These are phyloP conservation scores for Dendrobium chrysotoxum DNA, from an alignment of 106 monocot genomes.

Conservation along the genomic window DNA sequence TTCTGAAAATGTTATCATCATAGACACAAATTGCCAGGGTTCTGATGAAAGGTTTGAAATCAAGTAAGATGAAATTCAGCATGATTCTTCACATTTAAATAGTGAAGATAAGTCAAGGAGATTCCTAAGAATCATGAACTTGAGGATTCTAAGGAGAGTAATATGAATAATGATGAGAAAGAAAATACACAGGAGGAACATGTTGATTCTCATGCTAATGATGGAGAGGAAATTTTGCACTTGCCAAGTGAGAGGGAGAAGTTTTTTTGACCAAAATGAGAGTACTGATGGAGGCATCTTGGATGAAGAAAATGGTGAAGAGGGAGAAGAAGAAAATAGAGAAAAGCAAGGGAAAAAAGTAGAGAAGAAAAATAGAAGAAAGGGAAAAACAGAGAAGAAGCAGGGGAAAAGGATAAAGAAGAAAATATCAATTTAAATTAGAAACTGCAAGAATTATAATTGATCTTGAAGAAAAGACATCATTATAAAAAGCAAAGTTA, in stretches of 20 bases:
- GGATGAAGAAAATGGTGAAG: not conserved
- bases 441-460: too few relatives aligned
- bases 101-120: not conserved
- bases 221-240: conserved; percentile 1
- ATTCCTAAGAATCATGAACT: not conserved
- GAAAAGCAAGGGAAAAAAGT: too few relatives aligned
- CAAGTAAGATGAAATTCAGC: not conserved
- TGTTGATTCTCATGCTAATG: not conserved
- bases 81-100: not conserved
- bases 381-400: too few relatives aligned
- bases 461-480: too few relatives aligned
- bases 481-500: too few relatives aligned
- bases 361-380: too few relatives aligned
- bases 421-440: too few relatives aligned
- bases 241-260: not conserved
- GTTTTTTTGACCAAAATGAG: not conserved
- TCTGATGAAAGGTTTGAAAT: not conserved
- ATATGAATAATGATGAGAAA: not conserved
- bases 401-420: too few relatives aligned
- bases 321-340: not conserved
- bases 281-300: not conserved
- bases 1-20: conserved; percentile 9
- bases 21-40: not conserved
- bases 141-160: not conserved
- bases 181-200: not conserved